Evolutionary conservation across 1,284 basidiomycete species (phyloP).

Genomic region (Inonotus hispidus): DNA sequence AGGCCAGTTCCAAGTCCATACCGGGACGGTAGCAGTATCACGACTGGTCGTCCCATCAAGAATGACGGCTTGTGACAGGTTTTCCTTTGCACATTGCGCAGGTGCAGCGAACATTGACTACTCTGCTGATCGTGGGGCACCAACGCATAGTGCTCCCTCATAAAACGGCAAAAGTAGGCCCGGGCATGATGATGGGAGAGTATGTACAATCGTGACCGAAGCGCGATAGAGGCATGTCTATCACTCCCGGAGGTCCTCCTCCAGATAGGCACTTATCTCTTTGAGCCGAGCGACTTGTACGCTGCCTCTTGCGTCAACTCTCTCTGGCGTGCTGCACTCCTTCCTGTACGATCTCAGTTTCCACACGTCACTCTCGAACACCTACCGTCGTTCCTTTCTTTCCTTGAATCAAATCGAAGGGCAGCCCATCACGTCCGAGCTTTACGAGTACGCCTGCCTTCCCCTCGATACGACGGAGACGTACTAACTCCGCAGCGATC

Average conservation of each 20-base stretch:
- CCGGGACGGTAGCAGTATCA: too few species aligned
- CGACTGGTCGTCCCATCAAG: background rate
- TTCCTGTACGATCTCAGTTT: constrained; percentile 6
- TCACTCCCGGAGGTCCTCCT: constrained; percentile 12
- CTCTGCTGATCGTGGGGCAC: background rate
- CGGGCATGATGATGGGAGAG: background rate
- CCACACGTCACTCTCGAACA: constrained; percentile 2
- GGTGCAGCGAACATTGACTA: background rate
- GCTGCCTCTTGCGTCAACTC: constrained; percentile 8
- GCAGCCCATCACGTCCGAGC: constrained; percentile 7
- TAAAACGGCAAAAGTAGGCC: background rate
- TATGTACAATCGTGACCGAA: constrained; percentile 1
- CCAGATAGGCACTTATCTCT: constrained; percentile 6
- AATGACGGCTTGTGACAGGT: background rate
- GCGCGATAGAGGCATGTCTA: constrained; percentile 1
- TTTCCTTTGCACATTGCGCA: background rate
- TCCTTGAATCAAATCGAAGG: constrained; percentile 8
- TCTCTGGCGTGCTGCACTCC: constrained; percentile 6
- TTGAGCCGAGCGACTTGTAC: constrained; percentile 7
- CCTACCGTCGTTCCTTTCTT: constrained; percentile 7
- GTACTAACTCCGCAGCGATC: background rate
- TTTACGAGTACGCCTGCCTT: constrained; percentile 1
- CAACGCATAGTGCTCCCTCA: constrained; percentile 1
- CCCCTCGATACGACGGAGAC: background rate
- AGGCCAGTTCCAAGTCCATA: too few species aligned